Base-by-base conservation (phyloP, 306 rosid species). In the Gastrolobium villosum region DNA sequence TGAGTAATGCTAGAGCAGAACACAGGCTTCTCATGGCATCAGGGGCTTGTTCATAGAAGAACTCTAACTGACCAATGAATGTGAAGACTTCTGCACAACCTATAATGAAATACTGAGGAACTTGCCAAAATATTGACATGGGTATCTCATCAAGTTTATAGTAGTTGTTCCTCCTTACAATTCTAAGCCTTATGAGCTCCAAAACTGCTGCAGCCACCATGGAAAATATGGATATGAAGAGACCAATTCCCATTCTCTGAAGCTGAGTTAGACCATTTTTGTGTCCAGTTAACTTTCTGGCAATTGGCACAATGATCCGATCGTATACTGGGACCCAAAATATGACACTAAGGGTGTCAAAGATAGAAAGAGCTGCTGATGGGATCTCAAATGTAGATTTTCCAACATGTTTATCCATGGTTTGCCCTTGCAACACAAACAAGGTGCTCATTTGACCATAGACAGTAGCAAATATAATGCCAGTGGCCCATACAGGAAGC, bases 401-500 rank as follows among this genome's bases (percentile, higher is more conserved):
- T 40, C 94, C 91, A 2, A 93, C 50, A 62, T 31, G 82, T 60
- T 77, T 44, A 35, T 93, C 78, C 96, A 90, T 90, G 56, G 78
- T 83, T 40, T 70, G 84, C 4, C 97, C 99, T 77, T 94, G 97
- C 70, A 94, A 77, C 55, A 92, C 91, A 75, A 89, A 94, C 31
- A 87, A 85, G 56, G 81, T 90, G 89, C 88, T 66, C 93, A 92
- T 92, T 57, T 94, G 97, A 69, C 88, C 86, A 35, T 86, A 90
- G 48, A 89, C 99, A 3, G 97, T 88, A 7, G 91, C 75, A 57
- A 92, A 92, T 65, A 86, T 75, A 8, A 94, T 94, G 28, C 97
- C 97, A 1, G 96, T 89, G 14, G 94, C 97, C 93, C 95, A 95
- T n/a, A 95, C 81, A 0, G 98, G 98, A 79, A 95, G 99, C 76